Base-by-base conservation (phyloP, 2,329 filamentous ascomycete genomes). In the Fusarium sp. region DNA sequence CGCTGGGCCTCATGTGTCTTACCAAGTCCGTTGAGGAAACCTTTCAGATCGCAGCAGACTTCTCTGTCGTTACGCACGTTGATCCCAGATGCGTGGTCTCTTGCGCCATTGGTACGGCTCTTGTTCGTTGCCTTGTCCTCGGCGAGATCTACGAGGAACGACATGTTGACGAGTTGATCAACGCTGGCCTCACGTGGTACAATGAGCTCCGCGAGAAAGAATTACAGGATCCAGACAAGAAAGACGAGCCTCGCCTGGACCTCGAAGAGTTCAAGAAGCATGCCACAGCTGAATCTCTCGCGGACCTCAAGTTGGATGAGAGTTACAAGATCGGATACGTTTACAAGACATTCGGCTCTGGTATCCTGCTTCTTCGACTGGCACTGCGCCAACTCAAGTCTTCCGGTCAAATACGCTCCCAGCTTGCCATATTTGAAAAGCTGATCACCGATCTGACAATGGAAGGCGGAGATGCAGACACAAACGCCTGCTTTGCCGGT, bases 401-500 rank as follows among this genome's bases (percentile, higher is more conserved):
- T 8, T 62, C 70, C 10, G 59, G 64, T 3, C 56, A 66, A 10
- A 33, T 80, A 8, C 36, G 61, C 14, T 69, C 68, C 4, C 77
- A 78, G 26, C 73, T 70, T 9, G 28, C 63, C 4, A 54, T 82
- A 7, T 88, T 88, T 68, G 85, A 88, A 75, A 77, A 81, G 11
- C 78, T 86, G 16, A 85, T 88, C 18, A 85, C 83, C 0, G 80
- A 85, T 12, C 79, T 89, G 20, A 82, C 85, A 39, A 86, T 88
- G 85, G 80, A 83, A 39, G 87, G 85, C 5, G 87, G 87, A 1
- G 87, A 89, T 67, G 85, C 86, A 7, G 87, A 88, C 68, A 88
- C 87, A 2, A 88, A 89, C 65, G 86, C 85, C 12, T 87, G 85
- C 48, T 86, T 85, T 59, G 86, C 86, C 0, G 86, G 86, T 1